These are phyloP conservation scores for Juglanconis sp. DNA, from an alignment of 2,329 filamentous ascomycete species.

Conservation along the genomic window DNA sequence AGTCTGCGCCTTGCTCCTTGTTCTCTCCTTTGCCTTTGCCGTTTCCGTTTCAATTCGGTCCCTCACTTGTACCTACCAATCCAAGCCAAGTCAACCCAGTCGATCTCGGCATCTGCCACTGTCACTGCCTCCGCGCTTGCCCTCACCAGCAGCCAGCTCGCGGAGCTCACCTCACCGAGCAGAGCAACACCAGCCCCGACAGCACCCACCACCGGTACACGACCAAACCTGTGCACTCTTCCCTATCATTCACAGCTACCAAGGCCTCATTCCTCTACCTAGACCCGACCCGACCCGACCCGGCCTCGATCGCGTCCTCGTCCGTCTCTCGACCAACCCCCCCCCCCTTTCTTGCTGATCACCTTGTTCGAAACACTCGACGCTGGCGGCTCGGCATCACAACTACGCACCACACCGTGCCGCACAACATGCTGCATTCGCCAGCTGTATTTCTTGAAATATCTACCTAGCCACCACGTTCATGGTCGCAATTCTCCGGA, in stretches of 20 bases:
- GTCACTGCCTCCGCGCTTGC: neutral
- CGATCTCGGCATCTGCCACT: neutral
- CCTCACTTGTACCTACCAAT: slow-evolving; percentile 1
- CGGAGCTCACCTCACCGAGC: neutral
- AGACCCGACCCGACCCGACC: neutral
- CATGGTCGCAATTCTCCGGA: slow-evolving; percentile 1
- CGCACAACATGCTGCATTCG: neutral
- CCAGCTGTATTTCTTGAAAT: neutral
- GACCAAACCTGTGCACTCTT: slow-evolving; percentile 7
- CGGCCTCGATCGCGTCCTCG: neutral
- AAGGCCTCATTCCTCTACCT: neutral
- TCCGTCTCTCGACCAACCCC: neutral
- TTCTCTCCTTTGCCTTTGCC: slow-evolving; percentile 12
- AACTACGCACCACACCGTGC: neutral
- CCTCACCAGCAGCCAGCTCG: neutral
- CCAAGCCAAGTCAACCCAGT: neutral
- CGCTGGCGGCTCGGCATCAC: neutral
- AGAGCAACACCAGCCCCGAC: neutral
- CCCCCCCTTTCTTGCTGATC: neutral
- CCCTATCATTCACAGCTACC: neutral
- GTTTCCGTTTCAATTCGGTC: slow-evolving; percentile 16
- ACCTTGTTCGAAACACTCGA: neutral
- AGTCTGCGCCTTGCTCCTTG: neutral
- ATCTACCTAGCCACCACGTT: neutral
- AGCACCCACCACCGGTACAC: slow-evolving; percentile 7